A percentile compares a stretch with the other conserved stretches of the same genome.
phyloP scores from a whole-genome alignment of 495 filamentous ascomycete species.

The Trichocladium uniseriatum region DNA sequence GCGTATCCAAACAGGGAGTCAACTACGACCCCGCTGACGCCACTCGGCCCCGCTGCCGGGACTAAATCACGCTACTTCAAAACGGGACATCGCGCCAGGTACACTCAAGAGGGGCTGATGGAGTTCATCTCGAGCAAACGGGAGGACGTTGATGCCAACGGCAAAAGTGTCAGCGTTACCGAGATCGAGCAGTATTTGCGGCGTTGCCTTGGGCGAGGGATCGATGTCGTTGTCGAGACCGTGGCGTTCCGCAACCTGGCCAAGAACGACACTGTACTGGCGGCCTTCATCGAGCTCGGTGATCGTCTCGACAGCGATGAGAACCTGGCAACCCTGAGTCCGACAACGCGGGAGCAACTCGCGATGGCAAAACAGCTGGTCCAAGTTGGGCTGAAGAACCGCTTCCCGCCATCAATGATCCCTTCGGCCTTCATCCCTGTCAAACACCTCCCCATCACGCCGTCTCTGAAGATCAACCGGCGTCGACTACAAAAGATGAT shows the following conservation, averaged over 20 bases:
- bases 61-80: constrained; percentile 27
- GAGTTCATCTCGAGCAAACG: constrained; percentile 33
- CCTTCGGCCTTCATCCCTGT: constrained; percentile 37
- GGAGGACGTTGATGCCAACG: constrained; percentile 22
- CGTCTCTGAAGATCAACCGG: constrained; percentile 35
- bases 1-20: constrained; percentile 27
- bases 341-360: constrained; percentile 29
- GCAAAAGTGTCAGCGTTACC: constrained; percentile 28
- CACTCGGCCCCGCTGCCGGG: constrained; percentile 10
- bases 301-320: constrained; percentile 29
- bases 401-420: constrained; percentile 26
- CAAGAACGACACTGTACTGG: constrained; percentile 25
- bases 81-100: constrained; percentile 38
- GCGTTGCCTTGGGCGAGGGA: constrained; percentile 35
- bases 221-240: constrained; percentile 39
- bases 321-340: constrained; percentile 23
- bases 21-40: constrained; percentile 18
- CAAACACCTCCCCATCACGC: constrained; percentile 33
- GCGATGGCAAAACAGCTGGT: constrained; percentile 33
- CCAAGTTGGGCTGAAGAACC: constrained; percentile 28
- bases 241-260: constrained; percentile 32
- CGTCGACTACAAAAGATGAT: constrained; percentile 35
- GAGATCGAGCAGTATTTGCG: constrained; percentile 37
- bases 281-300: constrained; percentile 39
- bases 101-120: constrained; percentile 36